phyloP scores from a whole-genome alignment of 768 basidiomycete genomes.

The Boletales sp. region DNA sequence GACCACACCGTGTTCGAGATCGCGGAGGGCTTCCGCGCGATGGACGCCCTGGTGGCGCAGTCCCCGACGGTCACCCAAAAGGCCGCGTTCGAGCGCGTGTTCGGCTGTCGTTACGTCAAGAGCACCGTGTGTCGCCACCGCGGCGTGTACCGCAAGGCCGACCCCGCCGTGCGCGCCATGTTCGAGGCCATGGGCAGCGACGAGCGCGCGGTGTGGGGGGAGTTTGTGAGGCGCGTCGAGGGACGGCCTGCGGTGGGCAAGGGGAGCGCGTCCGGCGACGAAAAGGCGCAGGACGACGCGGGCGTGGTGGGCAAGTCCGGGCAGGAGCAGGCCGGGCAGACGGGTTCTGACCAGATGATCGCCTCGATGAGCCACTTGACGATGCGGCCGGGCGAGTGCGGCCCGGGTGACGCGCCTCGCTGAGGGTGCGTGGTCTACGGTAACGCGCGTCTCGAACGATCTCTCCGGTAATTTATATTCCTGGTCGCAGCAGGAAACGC shows the following conservation, averaged over 20 bases:
- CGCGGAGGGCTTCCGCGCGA: constrained; percentile 54
- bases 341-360: constrained; percentile 16
- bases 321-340: constrained; percentile 19
- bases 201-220: constrained; percentile 64
- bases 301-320: constrained; percentile 6
- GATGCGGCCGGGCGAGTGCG: constrained; percentile 16
- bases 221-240: constrained; percentile 62
- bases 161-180: constrained; percentile 40
- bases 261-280: constrained; percentile 20
- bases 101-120: constrained; percentile 69
- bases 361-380: constrained; percentile 16
- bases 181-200: constrained; percentile 53
- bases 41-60: constrained; percentile 36
- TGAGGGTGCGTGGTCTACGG: too few species aligned
- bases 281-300: constrained; percentile 21
- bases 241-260: constrained; percentile 39
- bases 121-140: constrained; percentile 70
- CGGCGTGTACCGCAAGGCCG: constrained; percentile 63
- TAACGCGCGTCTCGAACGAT: too few species aligned
- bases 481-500: too few species aligned
- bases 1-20: constrained; percentile 71
- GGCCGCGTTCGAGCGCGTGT: constrained; percentile 66
- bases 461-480: constrained; percentile 14
- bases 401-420: neutral
- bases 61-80: constrained; percentile 53